Evolutionary conservation across 805 yeast genomes (phyloP).

Genomic region (Hanseniaspora taiwanica): DNA sequence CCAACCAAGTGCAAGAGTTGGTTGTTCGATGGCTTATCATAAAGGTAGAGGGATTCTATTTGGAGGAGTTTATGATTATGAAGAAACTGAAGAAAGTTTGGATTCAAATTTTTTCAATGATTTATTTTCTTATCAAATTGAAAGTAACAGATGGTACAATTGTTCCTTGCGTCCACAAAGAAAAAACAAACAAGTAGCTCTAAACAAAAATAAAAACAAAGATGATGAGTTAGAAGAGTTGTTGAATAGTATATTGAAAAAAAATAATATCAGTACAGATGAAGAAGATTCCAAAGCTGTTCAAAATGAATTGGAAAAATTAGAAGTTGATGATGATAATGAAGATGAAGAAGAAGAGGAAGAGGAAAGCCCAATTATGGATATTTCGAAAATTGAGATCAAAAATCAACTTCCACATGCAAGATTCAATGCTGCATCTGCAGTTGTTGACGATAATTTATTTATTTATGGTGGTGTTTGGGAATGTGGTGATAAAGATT

Average conservation of each 20-base stretch:
- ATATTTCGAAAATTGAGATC: slow-evolving; percentile 38
- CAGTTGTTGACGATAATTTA: slow-evolving; percentile 72
- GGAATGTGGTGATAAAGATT: slow-evolving; percentile 83
- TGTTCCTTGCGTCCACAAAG: slow-evolving; percentile 49
- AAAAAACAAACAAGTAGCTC: slow-evolving; percentile 34
- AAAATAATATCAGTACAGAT: slow-evolving; percentile 40
- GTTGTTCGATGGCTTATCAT: slow-evolving; percentile 79
- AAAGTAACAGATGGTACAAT: slow-evolving; percentile 79
- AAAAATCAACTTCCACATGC: slow-evolving; percentile 67
- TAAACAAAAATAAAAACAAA: slow-evolving; percentile 36
- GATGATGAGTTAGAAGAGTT: slow-evolving; percentile 76
- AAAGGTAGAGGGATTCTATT: slow-evolving; percentile 85
- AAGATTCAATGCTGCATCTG: slow-evolving; percentile 73
- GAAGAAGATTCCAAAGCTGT: slow-evolving; percentile 6
- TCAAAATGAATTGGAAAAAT: slow-evolving; percentile 24
- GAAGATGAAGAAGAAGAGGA: slow-evolving; percentile 21
- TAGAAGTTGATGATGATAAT: slow-evolving; percentile 25
- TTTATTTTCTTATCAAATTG: slow-evolving; percentile 69
- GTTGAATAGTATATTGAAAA: slow-evolving; percentile 57
- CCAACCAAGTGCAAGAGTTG: slow-evolving; percentile 89
- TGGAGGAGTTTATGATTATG: slow-evolving; percentile 92
- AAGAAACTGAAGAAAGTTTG: slow-evolving; percentile 86
- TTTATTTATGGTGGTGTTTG: slow-evolving; percentile 84
- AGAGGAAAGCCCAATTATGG: slow-evolving; percentile 23
- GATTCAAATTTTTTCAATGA: slow-evolving; percentile 77